These are phyloP conservation scores for Edaphochlamys debaryana DNA, from an alignment of 139 green algal genomes.

Conservation along the genomic window DNA sequence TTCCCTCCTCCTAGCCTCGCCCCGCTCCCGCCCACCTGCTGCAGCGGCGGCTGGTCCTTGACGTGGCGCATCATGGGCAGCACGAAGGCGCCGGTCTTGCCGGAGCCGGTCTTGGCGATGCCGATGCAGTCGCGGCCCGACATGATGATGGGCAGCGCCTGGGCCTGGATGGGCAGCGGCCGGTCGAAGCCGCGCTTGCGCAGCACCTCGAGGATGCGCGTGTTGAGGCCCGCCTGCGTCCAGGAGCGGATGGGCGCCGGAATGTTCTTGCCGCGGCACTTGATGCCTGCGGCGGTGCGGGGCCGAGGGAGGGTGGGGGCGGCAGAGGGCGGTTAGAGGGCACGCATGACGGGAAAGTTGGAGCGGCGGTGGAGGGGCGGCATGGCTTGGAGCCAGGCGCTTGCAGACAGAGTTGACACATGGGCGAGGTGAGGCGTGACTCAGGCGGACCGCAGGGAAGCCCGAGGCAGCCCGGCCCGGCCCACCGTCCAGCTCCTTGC, in stretches of 20 bases:
- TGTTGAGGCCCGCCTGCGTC: constrained; percentile 87
- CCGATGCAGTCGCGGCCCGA: constrained; percentile 96
- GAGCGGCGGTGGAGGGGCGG: too few species aligned
- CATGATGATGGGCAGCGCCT: constrained; percentile 98
- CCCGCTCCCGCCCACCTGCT: constrained; percentile 37
- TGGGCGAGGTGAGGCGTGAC: too few species aligned
- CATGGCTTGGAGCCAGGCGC: too few species aligned
- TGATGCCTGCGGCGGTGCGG: constrained; percentile 83
- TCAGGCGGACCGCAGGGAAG: too few species aligned
- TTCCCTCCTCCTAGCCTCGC: too few species aligned
- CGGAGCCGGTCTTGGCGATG: constrained; percentile 97
- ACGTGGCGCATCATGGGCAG: constrained; percentile 97
- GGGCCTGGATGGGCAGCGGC: constrained; percentile 96
- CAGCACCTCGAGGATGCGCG: constrained; percentile 83
- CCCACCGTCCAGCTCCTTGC: constrained; percentile 73
- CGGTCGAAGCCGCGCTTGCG: constrained; percentile 78
- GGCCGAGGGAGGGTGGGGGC: neutral
- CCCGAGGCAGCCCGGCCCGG: too few species aligned
- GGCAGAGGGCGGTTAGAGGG: neutral
- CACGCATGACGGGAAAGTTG: too few species aligned
- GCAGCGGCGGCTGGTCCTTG: constrained; percentile 90
- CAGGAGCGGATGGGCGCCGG: constrained; percentile 88
- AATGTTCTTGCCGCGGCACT: constrained; percentile 89
- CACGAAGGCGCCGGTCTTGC: constrained; percentile 98
- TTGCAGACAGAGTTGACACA: too few species aligned